A percentile compares a stretch with the other conserved stretches of the same genome.
These are phyloP conservation scores for Penicillium nucicola DNA, from an alignment of 495 filamentous ascomycete species.

Conservation along the genomic window DNA sequence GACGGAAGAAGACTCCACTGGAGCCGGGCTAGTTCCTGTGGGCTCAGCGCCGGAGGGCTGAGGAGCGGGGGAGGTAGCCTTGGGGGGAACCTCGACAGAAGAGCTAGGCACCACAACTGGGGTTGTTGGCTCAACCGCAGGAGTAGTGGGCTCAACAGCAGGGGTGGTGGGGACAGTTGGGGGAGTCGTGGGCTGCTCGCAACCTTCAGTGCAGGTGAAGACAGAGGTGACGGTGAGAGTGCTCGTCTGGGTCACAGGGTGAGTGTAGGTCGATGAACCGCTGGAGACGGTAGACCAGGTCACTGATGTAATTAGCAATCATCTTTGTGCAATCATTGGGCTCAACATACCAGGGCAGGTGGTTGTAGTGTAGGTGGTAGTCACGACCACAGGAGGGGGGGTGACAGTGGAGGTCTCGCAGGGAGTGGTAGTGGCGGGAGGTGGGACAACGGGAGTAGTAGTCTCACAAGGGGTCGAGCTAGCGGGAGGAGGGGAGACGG, in stretches of 20 bases:
- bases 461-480: conserved; percentile 5
- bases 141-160: not conserved
- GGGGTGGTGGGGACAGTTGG: not conserved
- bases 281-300: conserved; percentile 24
- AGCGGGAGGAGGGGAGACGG: not conserved
- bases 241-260: conserved; percentile 25
- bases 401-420: conserved; percentile 5
- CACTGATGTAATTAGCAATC: conserved; percentile 15
- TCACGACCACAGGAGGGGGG: conserved; percentile 13
- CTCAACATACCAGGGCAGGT: conserved; percentile 23
- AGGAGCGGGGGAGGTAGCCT: not conserved
- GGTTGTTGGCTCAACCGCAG: not conserved
- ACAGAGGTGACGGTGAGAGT: conserved; percentile 23
- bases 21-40: conserved; percentile 1
- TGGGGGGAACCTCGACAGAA: too few relatives aligned
- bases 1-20: conserved; percentile 2
- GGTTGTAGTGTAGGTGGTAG: conserved; percentile 19
- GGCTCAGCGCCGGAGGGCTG: conserved; percentile 1
- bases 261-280: conserved; percentile 21
- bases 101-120: not conserved
- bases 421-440: not conserved
- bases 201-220: conserved; percentile 19
- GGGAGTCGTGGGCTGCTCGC: conserved; percentile 7
- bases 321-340: not conserved
- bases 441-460: not conserved